Percentiles rank a stretch among this genome's conserved stretches.
phyloP scores from a whole-genome alignment of 345 rosid genomes.

The Citrus hindsii region DNA sequence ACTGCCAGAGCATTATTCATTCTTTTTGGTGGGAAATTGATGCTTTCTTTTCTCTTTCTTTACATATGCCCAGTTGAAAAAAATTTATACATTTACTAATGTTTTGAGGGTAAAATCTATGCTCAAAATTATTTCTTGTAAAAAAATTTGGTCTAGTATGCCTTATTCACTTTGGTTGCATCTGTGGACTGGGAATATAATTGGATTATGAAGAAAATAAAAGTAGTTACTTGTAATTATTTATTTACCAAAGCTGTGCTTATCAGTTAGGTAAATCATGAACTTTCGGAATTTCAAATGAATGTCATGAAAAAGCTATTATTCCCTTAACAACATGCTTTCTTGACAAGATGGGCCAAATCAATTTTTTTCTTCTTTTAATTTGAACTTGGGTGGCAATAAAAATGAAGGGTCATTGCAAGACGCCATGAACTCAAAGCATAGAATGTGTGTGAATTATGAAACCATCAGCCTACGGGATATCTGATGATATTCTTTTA shows the following conservation, averaged over 20 bases:
- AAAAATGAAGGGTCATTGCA: not conserved
- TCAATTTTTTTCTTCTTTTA: no score
- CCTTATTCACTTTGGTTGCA: not conserved
- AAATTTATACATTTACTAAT: not conserved
- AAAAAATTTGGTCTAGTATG: not conserved
- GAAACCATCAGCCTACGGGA: not conserved
- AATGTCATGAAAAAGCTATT: not conserved
- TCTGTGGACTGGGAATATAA: not conserved
- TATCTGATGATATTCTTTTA: not conserved
- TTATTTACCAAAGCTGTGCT: not conserved
- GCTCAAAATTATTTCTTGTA: not conserved
- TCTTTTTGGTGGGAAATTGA: not conserved
- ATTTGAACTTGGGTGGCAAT: not conserved
- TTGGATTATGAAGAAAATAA: not conserved
- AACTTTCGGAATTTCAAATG: not conserved
- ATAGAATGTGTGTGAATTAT: not conserved
- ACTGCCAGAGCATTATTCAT: no score
- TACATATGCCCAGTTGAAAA: not conserved
- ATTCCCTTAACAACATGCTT: no score
- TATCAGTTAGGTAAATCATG: not conserved
- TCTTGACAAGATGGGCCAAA: no score
- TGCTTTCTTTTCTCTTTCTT: not conserved
- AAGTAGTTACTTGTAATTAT: not conserved
- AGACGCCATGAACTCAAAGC: not conserved
- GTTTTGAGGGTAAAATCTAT: not conserved